Evolutionary conservation across 768 basidiomycete genomes (phyloP), one percentile per base, ranked within the genome.

Genomic region (Tricholoma saponaceum): DNA sequence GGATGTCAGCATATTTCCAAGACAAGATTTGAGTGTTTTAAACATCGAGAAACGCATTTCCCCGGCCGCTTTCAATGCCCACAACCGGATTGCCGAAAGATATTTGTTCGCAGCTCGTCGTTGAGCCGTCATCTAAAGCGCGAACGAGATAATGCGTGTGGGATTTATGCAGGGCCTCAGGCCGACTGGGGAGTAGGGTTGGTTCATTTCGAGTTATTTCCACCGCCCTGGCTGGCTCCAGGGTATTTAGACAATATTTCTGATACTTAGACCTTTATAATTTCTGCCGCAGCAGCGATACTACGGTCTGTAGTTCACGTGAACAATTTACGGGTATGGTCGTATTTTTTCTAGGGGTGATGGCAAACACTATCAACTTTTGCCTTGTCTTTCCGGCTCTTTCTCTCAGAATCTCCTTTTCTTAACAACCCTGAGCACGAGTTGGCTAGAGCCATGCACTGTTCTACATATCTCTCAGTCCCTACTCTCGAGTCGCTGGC

Each of bases 31-130:
- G 65, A 66, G 28, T 63, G 65, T 55, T 58, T 57, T 44, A 66
- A 66, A 35, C 65, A 66, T 52, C 64, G 65, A 23, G 65, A 66
- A 46, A 66, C 65, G 14, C 65, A 66, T 30, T 66, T 66, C 47
- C 60, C 63, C 4, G 60, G 60, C 14, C 61, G 65, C 49, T 66
- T 64, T 32, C 58, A 49, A 41, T 66, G 65, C 54, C 65, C 65
- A 18, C 51, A 62, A 23, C 58, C 60, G 2, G 20, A 56, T 10
- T 66, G 65, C 51, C 51, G 49, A 22, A 60, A 58, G 26, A 28
- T 62, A 25, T 66, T 66, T 37, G 60, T 61, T 12, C 63, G 65
- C 22, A 64, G 61, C 30, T 66, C 65, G 26, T 66, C 65, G 6
- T 53, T 66, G 25, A 54, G 55, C 41, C 62, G 65, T 23, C 65